Percentiles rank a stretch among this genome's conserved stretches.
Evolutionary conservation across 768 basidiomycete genomes (phyloP).

Genomic region (Auricularia heimuer): DNA sequence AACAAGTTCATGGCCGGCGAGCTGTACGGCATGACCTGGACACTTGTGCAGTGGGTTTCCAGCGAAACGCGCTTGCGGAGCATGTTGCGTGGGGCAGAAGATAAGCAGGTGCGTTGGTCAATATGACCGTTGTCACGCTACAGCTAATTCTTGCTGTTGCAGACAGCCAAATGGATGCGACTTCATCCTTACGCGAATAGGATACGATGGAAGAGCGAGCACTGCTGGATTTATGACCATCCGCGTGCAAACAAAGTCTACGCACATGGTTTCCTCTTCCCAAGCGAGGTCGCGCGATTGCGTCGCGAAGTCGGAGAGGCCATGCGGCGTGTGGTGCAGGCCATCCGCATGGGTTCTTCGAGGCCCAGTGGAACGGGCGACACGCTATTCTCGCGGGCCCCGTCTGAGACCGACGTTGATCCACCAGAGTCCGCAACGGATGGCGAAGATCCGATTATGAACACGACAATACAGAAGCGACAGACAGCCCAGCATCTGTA

Average conservation of each 20-base stretch:
- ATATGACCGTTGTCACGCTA: not conserved
- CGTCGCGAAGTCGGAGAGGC: conserved; percentile 26
- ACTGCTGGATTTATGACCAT: conserved; percentile 98
- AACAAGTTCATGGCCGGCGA: conserved; percentile 95
- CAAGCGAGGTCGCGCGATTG: conserved; percentile 70
- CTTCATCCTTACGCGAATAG: conserved; percentile 68
- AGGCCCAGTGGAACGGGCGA: not conserved
- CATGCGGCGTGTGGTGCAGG: conserved; percentile 19
- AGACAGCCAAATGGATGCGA: conserved; percentile 82
- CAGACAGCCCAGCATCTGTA: not conserved
- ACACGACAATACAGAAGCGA: not conserved
- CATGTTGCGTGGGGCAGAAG: conserved; percentile 74
- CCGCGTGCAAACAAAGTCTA: conserved; percentile 89
- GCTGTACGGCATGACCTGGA: conserved; percentile 82
- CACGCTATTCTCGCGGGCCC: not conserved
- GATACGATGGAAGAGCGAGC: conserved; percentile 84
- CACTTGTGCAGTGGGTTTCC: conserved; percentile 80
- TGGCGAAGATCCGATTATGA: not conserved
- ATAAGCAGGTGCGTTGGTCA: conserved; percentile 49
- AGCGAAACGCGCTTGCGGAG: conserved; percentile 58
- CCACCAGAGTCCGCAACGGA: not conserved
- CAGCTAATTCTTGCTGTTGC: not conserved
- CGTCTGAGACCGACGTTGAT: conserved; percentile 5
- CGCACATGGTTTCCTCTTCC: conserved; percentile 92
- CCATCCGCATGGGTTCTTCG: not conserved